A percentile compares a stretch with the other conserved stretches of the same genome.
Evolutionary conservation across 805 yeast species (phyloP).

Genomic region (Yamadazyma akitaensis): DNA sequence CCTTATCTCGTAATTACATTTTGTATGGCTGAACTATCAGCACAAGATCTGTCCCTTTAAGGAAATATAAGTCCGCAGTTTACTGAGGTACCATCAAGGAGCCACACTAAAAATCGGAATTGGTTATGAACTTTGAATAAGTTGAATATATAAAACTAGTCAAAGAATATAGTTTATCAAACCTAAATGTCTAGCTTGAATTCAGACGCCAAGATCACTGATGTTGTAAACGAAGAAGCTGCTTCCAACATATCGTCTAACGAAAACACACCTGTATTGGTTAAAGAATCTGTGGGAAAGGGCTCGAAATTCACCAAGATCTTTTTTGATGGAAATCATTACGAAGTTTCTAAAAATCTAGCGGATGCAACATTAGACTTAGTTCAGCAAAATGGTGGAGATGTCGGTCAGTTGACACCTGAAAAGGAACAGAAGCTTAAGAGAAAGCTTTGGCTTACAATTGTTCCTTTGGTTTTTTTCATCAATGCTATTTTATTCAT

Average conservation of each 20-base stretch:
- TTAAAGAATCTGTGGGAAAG: neutral
- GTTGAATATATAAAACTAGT: neutral
- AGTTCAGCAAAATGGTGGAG: conserved; percentile 1
- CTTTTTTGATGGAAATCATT: conserved; percentile 8
- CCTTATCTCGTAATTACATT: too few species aligned
- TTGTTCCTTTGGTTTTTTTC: conserved; percentile 10
- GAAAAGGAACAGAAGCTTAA: conserved; percentile 12
- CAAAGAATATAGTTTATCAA: neutral
- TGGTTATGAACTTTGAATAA: too few species aligned
- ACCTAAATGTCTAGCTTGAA: neutral
- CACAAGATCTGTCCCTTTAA: too few species aligned
- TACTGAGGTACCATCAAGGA: too few species aligned
- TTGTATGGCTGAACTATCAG: too few species aligned
- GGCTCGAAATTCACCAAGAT: conserved; percentile 4
- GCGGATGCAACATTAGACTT: conserved; percentile 11
- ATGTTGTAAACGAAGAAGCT: neutral
- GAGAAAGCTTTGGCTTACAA: conserved; percentile 14
- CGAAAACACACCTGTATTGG: neutral
- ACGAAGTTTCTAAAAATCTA: conserved; percentile 5
- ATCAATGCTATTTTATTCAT: conserved; percentile 19
- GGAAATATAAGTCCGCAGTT: too few species aligned
- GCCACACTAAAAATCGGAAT: too few species aligned
- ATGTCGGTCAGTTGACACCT: conserved; percentile 11
- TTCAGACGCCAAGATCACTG: neutral
- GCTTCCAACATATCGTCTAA: neutral